phyloP scores from a whole-genome alignment of 2,329 filamentous ascomycete genomes.

The Colletotrichum plurivorum region DNA sequence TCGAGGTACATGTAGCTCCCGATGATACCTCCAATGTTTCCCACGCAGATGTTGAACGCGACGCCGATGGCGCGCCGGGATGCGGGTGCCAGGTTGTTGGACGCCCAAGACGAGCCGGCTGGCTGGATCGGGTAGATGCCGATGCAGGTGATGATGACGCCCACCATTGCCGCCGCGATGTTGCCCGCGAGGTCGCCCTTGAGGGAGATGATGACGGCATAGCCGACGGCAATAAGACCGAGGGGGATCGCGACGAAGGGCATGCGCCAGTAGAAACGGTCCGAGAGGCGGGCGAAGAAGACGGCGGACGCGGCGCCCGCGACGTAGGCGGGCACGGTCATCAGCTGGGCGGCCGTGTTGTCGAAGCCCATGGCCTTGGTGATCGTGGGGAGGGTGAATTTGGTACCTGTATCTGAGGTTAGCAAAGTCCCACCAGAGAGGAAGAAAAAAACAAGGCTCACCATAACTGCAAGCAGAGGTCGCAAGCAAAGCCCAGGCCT shows the following conservation, averaged over 20 bases:
- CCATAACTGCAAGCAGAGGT: slow-evolving; percentile 43
- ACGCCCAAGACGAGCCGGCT: slow-evolving; percentile 74
- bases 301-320: slow-evolving; percentile 75
- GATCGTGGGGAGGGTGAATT: slow-evolving; percentile 45
- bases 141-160: slow-evolving; percentile 76
- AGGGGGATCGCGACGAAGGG: slow-evolving; percentile 75
- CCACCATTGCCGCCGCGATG: slow-evolving; percentile 74
- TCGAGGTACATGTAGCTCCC: slow-evolving; percentile 56
- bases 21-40: slow-evolving; percentile 58
- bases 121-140: slow-evolving; percentile 80
- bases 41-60: slow-evolving; percentile 54
- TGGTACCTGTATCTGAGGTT: slow-evolving; percentile 44
- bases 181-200: slow-evolving; percentile 57
- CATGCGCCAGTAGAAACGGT: slow-evolving; percentile 74
- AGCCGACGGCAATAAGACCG: slow-evolving; percentile 73
- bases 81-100: slow-evolving; percentile 73
- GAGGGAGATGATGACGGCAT: slow-evolving; percentile 70
- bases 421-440: neutral
- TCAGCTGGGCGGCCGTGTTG: slow-evolving; percentile 56
- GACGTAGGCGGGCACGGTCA: slow-evolving; percentile 72
- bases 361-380: slow-evolving; percentile 43
- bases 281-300: slow-evolving; percentile 74
- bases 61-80: slow-evolving; percentile 54
- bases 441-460: neutral
- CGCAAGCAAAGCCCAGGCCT: slow-evolving; percentile 48